A percentile compares a stretch with the other conserved stretches of the same genome.
phyloP scores from a whole-genome alignment of 768 basidiomycete species.

The Boletus pseudopeckii region DNA sequence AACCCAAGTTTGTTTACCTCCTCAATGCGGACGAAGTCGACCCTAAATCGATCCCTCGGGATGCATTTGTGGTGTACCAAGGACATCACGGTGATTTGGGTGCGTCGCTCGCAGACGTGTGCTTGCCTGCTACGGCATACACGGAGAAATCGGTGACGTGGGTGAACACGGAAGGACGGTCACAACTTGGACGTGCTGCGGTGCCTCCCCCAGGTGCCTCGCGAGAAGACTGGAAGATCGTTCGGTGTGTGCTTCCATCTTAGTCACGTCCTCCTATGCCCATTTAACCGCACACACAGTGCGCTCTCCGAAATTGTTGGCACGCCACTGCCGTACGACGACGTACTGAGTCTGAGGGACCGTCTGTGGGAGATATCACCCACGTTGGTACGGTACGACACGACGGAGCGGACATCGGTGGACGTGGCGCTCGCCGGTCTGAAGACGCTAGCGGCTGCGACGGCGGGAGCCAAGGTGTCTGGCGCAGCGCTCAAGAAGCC shows the following conservation, averaged over 20 bases:
- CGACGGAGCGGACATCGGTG: slow-evolving; percentile 68
- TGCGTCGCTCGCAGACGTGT: slow-evolving; percentile 96
- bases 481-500: slow-evolving; percentile 70
- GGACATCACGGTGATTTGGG: slow-evolving; percentile 98
- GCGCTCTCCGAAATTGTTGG: slow-evolving; percentile 90
- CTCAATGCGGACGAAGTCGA: slow-evolving; percentile 95
- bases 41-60: slow-evolving; percentile 79
- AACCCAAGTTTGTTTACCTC: slow-evolving; percentile 94
- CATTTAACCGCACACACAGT: slow-evolving; percentile 34
- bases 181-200: slow-evolving; percentile 87
- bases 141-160: slow-evolving; percentile 90
- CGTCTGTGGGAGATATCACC: slow-evolving; percentile 98
- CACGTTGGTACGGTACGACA: slow-evolving; percentile 80
- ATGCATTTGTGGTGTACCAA: slow-evolving; percentile 98
- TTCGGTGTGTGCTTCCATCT: slow-evolving; percentile 53
- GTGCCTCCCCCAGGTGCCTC: slow-evolving; percentile 94
- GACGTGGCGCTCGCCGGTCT: slow-evolving; percentile 74
- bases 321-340: slow-evolving; percentile 82
- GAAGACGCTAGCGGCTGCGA: slow-evolving; percentile 49
- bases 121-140: slow-evolving; percentile 88
- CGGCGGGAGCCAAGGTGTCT: slow-evolving; percentile 53
- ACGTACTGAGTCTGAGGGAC: slow-evolving; percentile 77
- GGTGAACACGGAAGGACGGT: slow-evolving; percentile 95
- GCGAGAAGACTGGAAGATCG: slow-evolving; percentile 96
- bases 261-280: neutral